Conservation (phyloP, 495 filamentous ascomycete species). For the Aspergillus panamensis region DNA sequence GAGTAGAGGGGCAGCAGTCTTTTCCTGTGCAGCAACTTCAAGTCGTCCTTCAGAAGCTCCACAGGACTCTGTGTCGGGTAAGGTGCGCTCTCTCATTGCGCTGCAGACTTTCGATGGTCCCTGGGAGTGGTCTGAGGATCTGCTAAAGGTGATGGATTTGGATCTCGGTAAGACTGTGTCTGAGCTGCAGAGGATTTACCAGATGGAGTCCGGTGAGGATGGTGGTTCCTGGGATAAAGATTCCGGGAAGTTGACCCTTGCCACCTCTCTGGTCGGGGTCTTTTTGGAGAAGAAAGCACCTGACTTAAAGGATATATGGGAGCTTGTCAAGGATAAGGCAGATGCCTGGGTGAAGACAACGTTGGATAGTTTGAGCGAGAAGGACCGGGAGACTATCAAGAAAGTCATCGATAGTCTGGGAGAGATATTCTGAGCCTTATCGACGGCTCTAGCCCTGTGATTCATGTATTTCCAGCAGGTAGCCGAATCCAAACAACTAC, state of each 20-base stretch:
- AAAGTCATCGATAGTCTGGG: not conserved
- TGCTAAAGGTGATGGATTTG: not conserved
- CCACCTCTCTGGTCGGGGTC: not conserved
- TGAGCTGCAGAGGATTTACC: not conserved
- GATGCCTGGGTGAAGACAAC: not conserved
- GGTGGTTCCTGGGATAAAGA: not conserved
- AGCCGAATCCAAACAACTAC: too few species aligned
- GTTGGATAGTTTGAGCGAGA: not conserved
- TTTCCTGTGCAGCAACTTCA: not conserved
- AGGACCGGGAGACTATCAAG: not conserved
- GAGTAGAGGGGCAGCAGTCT: not conserved
- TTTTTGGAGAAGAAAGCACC: not conserved
- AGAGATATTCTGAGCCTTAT: not conserved
- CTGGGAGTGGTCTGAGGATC: not conserved
- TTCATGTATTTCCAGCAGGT: too few species aligned
- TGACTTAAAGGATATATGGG: not conserved
- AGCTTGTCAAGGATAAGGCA: slow-evolving; percentile 2
- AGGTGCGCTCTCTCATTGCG: not conserved
- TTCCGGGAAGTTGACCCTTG: not conserved
- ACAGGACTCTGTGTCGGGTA: not conserved
- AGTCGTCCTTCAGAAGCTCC: not conserved
- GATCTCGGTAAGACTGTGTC: not conserved
- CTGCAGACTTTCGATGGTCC: slow-evolving; percentile 1
- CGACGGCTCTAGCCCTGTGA: not conserved
- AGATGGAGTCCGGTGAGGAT: not conserved